Percentiles rank a stretch among this genome's conserved stretches.
Conservation (phyloP, 257 asterid genomes). For the Schizonepeta tenuifolia region DNA sequence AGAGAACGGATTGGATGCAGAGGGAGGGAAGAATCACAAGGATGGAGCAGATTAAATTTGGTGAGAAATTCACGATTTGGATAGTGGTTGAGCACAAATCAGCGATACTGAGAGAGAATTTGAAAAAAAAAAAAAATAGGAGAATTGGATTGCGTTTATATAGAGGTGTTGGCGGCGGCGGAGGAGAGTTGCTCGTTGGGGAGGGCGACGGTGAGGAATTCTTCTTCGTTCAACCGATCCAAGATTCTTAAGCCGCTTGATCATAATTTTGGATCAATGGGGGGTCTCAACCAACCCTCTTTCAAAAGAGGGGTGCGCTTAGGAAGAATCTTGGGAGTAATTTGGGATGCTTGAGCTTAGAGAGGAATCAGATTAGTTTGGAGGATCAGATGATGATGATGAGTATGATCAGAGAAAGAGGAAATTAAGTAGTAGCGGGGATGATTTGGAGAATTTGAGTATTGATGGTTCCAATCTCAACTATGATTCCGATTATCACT, state of each 20-base stretch:
- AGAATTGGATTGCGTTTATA: no score
- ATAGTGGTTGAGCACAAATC: no score
- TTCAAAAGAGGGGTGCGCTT: constrained; percentile 91
- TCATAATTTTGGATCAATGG: no score
- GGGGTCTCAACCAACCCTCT: constrained; percentile 87
- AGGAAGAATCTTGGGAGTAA: constrained; percentile 52
- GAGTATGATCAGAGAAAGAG: constrained; percentile 58
- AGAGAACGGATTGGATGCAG: no score
- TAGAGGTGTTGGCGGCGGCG: no score
- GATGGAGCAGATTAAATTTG: no score
- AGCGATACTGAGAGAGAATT: no score
- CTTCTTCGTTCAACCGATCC: constrained; percentile 60
- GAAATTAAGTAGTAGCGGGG: constrained; percentile 58
- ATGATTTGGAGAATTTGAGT: constrained; percentile 73
- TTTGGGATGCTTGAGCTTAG: constrained; percentile 54
- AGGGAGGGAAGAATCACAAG: no score
- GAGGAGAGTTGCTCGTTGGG: no score
- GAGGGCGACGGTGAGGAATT: no score
- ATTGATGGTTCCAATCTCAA: constrained; percentile 70
- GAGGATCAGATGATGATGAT: constrained; percentile 35
- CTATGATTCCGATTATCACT: constrained; percentile 78
- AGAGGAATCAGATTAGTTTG: constrained; percentile 38
- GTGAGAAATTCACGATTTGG: no score
- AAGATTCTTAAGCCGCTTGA: constrained; percentile 83
- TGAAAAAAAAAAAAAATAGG: no score